Evolutionary conservation across 768 basidiomycete species (phyloP).

Genomic region (Daedaleopsis sinensis): DNA sequence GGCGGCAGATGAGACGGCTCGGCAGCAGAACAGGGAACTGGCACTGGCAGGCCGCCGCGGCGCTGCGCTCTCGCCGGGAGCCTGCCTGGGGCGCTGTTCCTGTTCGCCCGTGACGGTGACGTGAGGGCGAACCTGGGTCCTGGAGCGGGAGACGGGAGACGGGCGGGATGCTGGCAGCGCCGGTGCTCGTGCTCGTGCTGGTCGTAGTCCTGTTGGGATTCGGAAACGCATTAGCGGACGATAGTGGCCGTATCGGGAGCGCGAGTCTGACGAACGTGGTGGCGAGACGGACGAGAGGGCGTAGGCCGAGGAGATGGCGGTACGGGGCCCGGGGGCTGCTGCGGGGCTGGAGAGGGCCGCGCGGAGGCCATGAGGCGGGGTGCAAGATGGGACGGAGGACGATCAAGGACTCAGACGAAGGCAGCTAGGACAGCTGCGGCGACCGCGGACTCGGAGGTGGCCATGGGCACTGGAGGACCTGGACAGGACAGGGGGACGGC

Average conservation of each 20-base stretch:
- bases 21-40: too few species aligned
- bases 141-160: too few species aligned
- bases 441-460: background rate
- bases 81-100: too few species aligned
- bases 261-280: background rate
- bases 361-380: slow-evolving; percentile 2
- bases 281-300: background rate
- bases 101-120: too few species aligned
- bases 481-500: too few species aligned
- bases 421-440: slow-evolving; percentile 1
- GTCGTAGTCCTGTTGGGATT: background rate
- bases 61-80: background rate
- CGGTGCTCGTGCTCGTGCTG: background rate
- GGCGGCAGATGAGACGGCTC: too few species aligned
- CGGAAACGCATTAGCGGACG: background rate
- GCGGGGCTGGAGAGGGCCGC: slow-evolving; percentile 8
- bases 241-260: background rate
- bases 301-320: slow-evolving; percentile 1
- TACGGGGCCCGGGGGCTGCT: slow-evolving; percentile 1
- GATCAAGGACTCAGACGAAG: background rate
- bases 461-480: too few species aligned
- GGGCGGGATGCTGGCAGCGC: too few species aligned
- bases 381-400: background rate
- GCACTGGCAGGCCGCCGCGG: background rate
- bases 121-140: too few species aligned